phyloP scores from a whole-genome alignment of 192 early-diverging fungal genomes.

The Coemansia javaensis region DNA sequence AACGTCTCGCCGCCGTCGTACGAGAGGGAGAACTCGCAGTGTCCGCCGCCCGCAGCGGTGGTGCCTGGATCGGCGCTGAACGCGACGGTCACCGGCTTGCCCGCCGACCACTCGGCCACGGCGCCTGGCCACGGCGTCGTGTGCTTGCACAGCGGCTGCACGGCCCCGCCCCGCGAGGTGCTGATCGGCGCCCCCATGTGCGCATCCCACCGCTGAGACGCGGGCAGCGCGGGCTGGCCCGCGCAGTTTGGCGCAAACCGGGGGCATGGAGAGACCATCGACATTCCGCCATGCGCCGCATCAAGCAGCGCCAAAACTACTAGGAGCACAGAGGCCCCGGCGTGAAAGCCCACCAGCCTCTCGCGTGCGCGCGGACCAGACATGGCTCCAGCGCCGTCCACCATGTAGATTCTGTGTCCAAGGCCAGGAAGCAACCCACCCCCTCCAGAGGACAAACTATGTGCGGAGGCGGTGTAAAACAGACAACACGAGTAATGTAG shows the following conservation, averaged over 20 bases:
- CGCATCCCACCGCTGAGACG: constrained; percentile 27
- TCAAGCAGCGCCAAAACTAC: constrained; percentile 1
- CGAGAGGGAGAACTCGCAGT: constrained; percentile 65
- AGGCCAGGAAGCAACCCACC: too few relatives aligned
- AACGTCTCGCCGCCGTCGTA: constrained; percentile 57
- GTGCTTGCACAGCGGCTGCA: constrained; percentile 26
- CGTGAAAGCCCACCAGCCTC: background rate
- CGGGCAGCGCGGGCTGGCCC: constrained; percentile 39
- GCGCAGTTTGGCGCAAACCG: constrained; percentile 16
- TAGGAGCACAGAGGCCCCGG: background rate
- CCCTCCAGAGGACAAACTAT: too few relatives aligned
- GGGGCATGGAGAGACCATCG: constrained; percentile 23
- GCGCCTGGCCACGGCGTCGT: constrained; percentile 21
- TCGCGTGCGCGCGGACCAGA: background rate
- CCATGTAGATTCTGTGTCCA: too few relatives aligned
- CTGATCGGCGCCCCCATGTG: constrained; percentile 33
- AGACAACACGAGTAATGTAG: too few relatives aligned
- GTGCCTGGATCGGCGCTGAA: constrained; percentile 43
- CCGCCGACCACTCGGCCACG: constrained; percentile 30
- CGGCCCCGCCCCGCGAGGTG: background rate
- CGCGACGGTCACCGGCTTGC: constrained; percentile 32
- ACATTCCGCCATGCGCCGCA: constrained; percentile 16
- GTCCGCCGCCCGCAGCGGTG: constrained; percentile 59
- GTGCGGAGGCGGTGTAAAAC: too few relatives aligned
- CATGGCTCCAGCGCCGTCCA: background rate